Percentiles rank a stretch among this genome's conserved stretches.
These are phyloP conservation scores for Peronospora farinosa DNA, from an alignment of 352 stramenopile species.

Conservation along the genomic window DNA sequence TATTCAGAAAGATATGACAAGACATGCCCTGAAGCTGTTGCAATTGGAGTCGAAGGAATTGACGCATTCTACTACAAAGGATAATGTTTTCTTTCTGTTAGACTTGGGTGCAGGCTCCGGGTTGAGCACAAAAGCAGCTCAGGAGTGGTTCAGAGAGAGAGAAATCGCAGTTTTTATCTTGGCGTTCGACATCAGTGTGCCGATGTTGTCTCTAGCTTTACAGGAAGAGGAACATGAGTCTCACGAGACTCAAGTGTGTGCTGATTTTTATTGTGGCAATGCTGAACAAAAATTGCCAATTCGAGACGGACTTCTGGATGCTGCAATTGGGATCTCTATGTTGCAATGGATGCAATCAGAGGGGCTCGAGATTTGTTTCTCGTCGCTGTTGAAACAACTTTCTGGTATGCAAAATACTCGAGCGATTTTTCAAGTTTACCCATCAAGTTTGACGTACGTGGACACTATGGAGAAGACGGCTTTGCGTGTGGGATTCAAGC, in stretches of 20 bases:
- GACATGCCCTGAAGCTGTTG: constrained; percentile 56
- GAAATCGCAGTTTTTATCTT: constrained; percentile 33
- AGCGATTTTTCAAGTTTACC: constrained; percentile 74
- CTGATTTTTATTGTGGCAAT: constrained; percentile 61
- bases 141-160: constrained; percentile 41
- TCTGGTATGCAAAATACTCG: constrained; percentile 5
- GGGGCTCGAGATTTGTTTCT: constrained; percentile 55
- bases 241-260: constrained; percentile 10
- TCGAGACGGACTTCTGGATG: constrained; percentile 34
- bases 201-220: constrained; percentile 54
- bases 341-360: constrained; percentile 69
- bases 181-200: constrained; percentile 69
- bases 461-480: constrained; percentile 54
- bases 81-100: constrained; percentile 37
- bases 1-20: constrained; percentile 67
- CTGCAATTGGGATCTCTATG: constrained; percentile 76
- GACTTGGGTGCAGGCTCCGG: constrained; percentile 68
- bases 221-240: not conserved
- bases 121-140: constrained; percentile 52
- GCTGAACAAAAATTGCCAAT: constrained; percentile 56
- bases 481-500: constrained; percentile 36
- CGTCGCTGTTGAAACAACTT: constrained; percentile 37
- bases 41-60: constrained; percentile 12
- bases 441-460: constrained; percentile 42
- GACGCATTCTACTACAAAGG: constrained; percentile 7